Evolutionary conservation across 1,139 yeast species (phyloP), one percentile per base, ranked within the genome.

Genomic region (Taphrina populina): DNA sequence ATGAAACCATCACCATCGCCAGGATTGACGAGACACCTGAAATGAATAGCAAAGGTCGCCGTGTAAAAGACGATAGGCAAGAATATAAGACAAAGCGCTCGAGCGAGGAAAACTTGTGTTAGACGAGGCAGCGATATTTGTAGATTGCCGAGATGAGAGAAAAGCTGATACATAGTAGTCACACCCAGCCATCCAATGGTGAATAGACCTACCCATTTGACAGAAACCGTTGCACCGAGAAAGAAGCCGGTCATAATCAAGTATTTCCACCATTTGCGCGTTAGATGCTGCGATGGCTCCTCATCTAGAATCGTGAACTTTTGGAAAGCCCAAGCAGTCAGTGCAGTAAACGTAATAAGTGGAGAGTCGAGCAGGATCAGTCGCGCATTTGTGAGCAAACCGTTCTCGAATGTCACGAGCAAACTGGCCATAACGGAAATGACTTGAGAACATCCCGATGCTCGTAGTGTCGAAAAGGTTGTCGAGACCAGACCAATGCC

Each of bases 161-260:
- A 90, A 64, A 92, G 71, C 67, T 87, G 94, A 72, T 81, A 77
- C 19, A 82, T 69, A 63, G 95, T 88, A 61, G 81, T 69, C 4
- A 78, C 54, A 46, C 98, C 98, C 60, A 87, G 80, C 97, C 98
- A 94, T 6, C 86, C 88, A 62, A 90, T 71, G 35, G 98, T 92
- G 75, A 92, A 92, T 46, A 92, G 73, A 56, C 98, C 99, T 47
- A 92, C 97, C 97, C 98, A 92, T 70, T 94, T 94, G 44, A 95
- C 60, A 24, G 66, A 62, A 30, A 84, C 75, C 2, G 97, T 92
- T 58, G 94, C 80, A 49, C 98, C 99, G 56, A 94, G 75, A 15
- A 84, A 84, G 52, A 88, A 71, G 60, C 95, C 95, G 35, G 95
- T 81, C 40, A 87, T 77, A 23, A 84, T 57, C 66, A 94, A 73